phyloP scores from a whole-genome alignment of 306 rosid species.

The Canavalia gladiata region DNA sequence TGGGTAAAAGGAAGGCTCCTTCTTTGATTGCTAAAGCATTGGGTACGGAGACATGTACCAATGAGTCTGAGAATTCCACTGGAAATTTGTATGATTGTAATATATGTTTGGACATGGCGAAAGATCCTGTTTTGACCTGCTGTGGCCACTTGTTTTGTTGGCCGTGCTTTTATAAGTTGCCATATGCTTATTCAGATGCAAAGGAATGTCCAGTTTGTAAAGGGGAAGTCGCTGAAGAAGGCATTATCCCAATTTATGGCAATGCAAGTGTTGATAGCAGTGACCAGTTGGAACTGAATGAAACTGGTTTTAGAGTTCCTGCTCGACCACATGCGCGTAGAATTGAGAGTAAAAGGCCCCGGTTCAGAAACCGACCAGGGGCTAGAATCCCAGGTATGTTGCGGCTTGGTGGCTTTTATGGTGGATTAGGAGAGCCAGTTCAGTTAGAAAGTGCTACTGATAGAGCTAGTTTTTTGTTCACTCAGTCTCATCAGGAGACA shows the following conservation, averaged over 20 bases:
- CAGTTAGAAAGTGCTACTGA: slow-evolving; percentile 33
- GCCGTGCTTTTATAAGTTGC: slow-evolving; percentile 74
- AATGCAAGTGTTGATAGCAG: slow-evolving; percentile 41
- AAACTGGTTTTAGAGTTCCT: slow-evolving; percentile 57
- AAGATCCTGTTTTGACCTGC: slow-evolving; percentile 79
- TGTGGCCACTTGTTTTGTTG: slow-evolving; percentile 96
- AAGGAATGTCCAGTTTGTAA: slow-evolving; percentile 81
- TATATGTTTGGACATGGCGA: slow-evolving; percentile 65
- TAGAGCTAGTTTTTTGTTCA: slow-evolving; percentile 47
- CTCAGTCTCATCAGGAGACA: slow-evolving; percentile 38
- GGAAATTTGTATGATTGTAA: slow-evolving; percentile 73
- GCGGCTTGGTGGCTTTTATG: slow-evolving; percentile 51
- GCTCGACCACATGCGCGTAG: slow-evolving; percentile 71
- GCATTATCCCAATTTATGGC: slow-evolving; percentile 77
- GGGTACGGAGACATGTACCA: slow-evolving; percentile 49
- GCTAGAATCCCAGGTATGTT: slow-evolving; percentile 55
- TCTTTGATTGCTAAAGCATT: slow-evolving; percentile 68
- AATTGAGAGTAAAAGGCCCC: slow-evolving; percentile 70
- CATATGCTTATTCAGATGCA: slow-evolving; percentile 57
- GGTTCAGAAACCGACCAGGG: slow-evolving; percentile 40
- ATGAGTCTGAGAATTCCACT: slow-evolving; percentile 33
- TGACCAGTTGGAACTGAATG: slow-evolving; percentile 41
- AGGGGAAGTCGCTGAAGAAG: slow-evolving; percentile 69
- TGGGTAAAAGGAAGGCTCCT: slow-evolving; percentile 43
- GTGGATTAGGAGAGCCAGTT: slow-evolving; percentile 53